Evolutionary conservation across 345 rosid genomes (phyloP), one percentile per base, ranked within the genome.

Genomic region (Ailanthus altissimus): DNA sequence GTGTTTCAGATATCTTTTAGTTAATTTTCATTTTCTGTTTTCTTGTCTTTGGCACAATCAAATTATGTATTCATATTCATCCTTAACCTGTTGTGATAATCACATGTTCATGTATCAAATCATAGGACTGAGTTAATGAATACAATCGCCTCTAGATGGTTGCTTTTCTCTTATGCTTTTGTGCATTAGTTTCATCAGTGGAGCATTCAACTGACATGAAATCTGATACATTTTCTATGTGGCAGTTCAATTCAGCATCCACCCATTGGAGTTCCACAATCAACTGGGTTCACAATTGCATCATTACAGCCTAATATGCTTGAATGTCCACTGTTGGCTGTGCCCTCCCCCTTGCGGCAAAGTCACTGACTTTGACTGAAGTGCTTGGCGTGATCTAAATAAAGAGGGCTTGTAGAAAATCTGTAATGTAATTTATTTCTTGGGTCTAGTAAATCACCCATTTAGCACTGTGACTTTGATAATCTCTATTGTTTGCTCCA

Each of bases 171-270:
- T 63, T 64, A 5, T 26, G 21, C 38, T 14, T 32, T 38, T 25
- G n/a, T 57, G 67, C 73, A 56, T 58, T 18, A 50, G 40, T 64
- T 67, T 40, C 58, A 23, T 1, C 0, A 15, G 25, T 18, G 38
- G 57, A n/a, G 32, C 18, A 26, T 54, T 14, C 14, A 8, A 57
- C 49, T 63, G 58, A 70, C 67, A 20, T 66, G 67, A 63, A 43
- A 60, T 45, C n/a, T 49, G 53, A 20, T 59, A 26, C 5, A 21
- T n/a, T 47, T 56, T 57, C 26, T 62, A 8, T 46, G 70, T 75
- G 77, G 83, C 90, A 90, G 96, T 74, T 86, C 97, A 20, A 86
- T 92, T 68, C 93, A 89, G 83, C 93, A 84, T 78, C 85, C 88
- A 47, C 74, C 93, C 14, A 83, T 83, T 1, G 97, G 93, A 81